Base-by-base conservation (phyloP, 176 grass and related monocot genomes). In the Aechmea fasciata region DNA sequence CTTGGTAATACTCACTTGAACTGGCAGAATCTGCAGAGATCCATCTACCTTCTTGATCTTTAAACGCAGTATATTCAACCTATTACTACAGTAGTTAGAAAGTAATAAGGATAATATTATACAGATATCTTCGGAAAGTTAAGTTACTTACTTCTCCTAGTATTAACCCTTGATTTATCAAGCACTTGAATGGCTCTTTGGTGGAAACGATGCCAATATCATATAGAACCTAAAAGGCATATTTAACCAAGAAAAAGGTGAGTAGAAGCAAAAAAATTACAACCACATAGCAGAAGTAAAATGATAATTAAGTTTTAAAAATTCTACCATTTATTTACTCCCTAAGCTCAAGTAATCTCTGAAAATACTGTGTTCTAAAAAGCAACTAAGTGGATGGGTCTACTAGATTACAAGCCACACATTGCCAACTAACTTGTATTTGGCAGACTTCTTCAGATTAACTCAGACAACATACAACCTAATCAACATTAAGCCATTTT, bases 101-200 rank as follows among this genome's bases (percentile, higher is more conserved):
- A 59, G 52, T 66, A 69, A 48, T 14, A 75, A 81, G 52, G 17
- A 2, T 0, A 66, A 71, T 52, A 68, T 76, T 3, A 54, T 3
- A 11, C 33, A 80, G 25, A 3, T 63, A 52, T 20, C 64, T 29
- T 22, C 52, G 50, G 59, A 59, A 76, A 71, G 12, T 53, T 68
- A 50, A 70, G 68, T 77, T 63, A 88, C 92, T 70, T 83, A 92
- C 92, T 87, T 96, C 92, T 68, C 92, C 92, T 62, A 96, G 79
- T 78, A 96, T 96, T 78, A 96, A 70, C 63, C 92, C 92, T 96
- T 96, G 92, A 86, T 96, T 96, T 85, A 96, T 96, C 73, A 96
- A 64, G 88, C 92, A 89, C 52, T 92, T 83, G 81, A 96, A 96
- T 33, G 93, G 92, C 69, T 96, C 92, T 80, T 92, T 96, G 18